phyloP scores from a whole-genome alignment of 164 flowering plant species.

The Chloranthus sessilifolius region DNA sequence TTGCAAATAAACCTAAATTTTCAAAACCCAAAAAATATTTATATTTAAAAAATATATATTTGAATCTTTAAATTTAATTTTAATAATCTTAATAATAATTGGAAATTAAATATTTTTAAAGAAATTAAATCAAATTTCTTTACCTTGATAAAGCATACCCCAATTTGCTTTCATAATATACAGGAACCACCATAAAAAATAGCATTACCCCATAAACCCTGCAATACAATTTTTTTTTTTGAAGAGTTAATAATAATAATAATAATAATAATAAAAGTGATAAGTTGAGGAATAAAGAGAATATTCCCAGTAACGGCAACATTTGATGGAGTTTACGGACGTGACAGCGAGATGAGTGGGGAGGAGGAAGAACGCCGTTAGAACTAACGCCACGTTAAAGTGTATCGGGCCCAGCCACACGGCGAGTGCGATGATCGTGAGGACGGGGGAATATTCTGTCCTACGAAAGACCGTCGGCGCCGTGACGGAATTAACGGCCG shows the following conservation, averaged over 20 bases:
- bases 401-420: slow-evolving; percentile 75
- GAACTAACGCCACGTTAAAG: slow-evolving; percentile 27
- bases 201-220: slow-evolving; percentile 61
- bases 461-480: slow-evolving; percentile 31
- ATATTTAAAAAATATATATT: neutral
- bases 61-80: neutral
- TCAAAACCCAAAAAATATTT: neutral
- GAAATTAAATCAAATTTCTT: neutral
- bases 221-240: no score
- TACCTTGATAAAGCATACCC: slow-evolving; percentile 63
- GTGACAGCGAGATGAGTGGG: slow-evolving; percentile 37
- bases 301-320: neutral
- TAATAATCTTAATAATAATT: neutral
- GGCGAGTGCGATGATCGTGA: slow-evolving; percentile 32
- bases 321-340: slow-evolving; percentile 24
- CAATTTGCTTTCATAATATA: slow-evolving; percentile 42
- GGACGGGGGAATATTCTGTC: slow-evolving; percentile 15
- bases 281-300: neutral
- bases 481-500: neutral
- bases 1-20: slow-evolving; percentile 70
- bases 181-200: slow-evolving; percentile 52
- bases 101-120: neutral
- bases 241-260: no score
- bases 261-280: neutral
- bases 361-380: slow-evolving; percentile 48